Percentiles rank a stretch among this genome's conserved stretches.
phyloP scores from a whole-genome alignment of 306 rosid species.

The Crotalaria pallida region DNA sequence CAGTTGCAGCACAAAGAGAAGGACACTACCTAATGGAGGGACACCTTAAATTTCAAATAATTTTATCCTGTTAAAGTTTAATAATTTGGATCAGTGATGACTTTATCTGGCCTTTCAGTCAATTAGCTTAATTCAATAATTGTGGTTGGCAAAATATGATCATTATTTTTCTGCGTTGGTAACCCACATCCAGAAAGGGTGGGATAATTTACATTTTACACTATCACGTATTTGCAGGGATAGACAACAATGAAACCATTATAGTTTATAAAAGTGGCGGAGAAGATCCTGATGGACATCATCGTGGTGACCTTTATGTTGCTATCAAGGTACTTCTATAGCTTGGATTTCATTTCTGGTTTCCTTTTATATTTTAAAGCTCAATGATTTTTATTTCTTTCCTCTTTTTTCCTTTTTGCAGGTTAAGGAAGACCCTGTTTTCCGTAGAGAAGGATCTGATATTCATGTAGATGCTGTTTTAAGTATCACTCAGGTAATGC shows the following conservation, averaged over 20 bases:
- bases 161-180: neutral
- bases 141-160: neutral
- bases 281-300: conserved; percentile 85
- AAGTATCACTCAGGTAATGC: conserved; percentile 76
- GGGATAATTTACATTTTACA: conserved; percentile 9
- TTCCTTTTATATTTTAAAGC: neutral
- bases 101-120: neutral
- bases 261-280: conserved; percentile 72
- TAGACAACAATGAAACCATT: conserved; percentile 67
- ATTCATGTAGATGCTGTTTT: conserved; percentile 82
- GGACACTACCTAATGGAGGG: conserved; percentile 8
- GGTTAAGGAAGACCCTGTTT: conserved; percentile 94
- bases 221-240: conserved; percentile 48
- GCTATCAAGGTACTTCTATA: conserved; percentile 53
- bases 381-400: neutral
- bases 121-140: neutral
- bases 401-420: conserved; percentile 13
- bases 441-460: conserved; percentile 85
- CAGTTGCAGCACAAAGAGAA: neutral
- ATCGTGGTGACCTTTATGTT: conserved; percentile 80
- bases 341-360: neutral
- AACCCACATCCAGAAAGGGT: neutral
- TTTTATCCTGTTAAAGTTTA: neutral
- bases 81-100: neutral
- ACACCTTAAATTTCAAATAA: neutral